These are phyloP conservation scores for Porpolomopsis calyptriformis DNA, from an alignment of 768 basidiomycete species.

Conservation along the genomic window DNA sequence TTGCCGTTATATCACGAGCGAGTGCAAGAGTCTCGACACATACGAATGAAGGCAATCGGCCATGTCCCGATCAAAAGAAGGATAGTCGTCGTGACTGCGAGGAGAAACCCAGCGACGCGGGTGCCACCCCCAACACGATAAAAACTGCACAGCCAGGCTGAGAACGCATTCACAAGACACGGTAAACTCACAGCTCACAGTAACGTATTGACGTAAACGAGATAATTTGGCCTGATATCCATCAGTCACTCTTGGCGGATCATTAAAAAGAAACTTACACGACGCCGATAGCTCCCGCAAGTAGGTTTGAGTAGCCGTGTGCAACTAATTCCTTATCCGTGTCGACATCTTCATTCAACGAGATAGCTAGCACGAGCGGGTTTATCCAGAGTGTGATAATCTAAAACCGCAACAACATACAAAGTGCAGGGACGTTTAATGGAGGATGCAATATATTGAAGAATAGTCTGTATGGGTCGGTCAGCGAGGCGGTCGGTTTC, in stretches of 20 bases:
- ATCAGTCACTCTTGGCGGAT: constrained; percentile 7
- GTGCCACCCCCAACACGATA: constrained; percentile 89
- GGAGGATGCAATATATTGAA: constrained; percentile 82
- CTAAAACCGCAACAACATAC: constrained; percentile 27
- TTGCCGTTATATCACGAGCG: background rate
- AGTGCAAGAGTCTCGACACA: constrained; percentile 20
- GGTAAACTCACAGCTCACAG: constrained; percentile 32
- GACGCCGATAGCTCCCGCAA: constrained; percentile 70
- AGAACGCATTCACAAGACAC: constrained; percentile 19
- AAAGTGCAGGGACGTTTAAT: constrained; percentile 81
- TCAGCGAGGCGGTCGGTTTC: background rate
- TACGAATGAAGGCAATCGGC: constrained; percentile 88
- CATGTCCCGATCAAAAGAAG: constrained; percentile 77
- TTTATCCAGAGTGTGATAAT: background rate
- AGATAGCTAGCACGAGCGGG: constrained; percentile 48
- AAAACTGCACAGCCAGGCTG: constrained; percentile 31
- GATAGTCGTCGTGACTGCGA: constrained; percentile 61
- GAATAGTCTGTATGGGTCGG: constrained; percentile 41
- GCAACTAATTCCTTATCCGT: constrained; percentile 88
- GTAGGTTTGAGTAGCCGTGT: constrained; percentile 85
- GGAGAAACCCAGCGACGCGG: constrained; percentile 73
- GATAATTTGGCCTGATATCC: constrained; percentile 59
- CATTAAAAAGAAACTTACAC: constrained; percentile 41
- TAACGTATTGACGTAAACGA: constrained; percentile 81
- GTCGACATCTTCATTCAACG: constrained; percentile 77